Base-by-base conservation (phyloP, 2,329 filamentous ascomycete genomes). In the Cytospora piceae region DNA sequence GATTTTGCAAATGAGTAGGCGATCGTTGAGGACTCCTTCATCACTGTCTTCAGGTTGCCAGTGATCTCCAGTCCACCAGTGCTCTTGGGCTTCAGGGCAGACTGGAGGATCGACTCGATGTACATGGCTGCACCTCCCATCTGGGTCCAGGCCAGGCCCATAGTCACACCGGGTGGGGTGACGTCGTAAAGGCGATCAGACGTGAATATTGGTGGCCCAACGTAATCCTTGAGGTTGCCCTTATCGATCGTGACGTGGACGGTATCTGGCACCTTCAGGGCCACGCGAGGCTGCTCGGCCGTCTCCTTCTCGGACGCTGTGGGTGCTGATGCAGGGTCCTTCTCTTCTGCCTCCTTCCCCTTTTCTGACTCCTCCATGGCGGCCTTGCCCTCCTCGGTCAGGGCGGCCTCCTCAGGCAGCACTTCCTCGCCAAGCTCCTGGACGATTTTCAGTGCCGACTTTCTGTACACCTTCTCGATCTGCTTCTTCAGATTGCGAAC, bases 401-500 rank as follows among this genome's bases (percentile, higher is more conserved):
- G 79, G 6, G 92, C 93, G 69, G 92, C 87, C 27, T 91, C 88
- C 75, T 97, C 94, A 3, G 91, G 85, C 2, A 97, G 79, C 1
- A 84, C 91, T 7, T 93, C 90, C 74, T 97, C 94, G 58, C 94
- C 94, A 17, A 98, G 84, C 69, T 98, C 94, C 75, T 94, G 91
- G 15, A 99, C 94, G 71, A 99, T 99, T 80, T 97, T 98, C 68
- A 99, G 83, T 0, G 95, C 96, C 17, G 94, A 93, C 79, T 99
- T 99, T 66, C 95, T 89, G 79, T 97, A 99, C 3, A 99, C 93
- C 82, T 99, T 99, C 77, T 99, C 95, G 68, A 99, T 99, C 77
- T 98, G 94, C 82, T 99, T 98, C 86, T 99, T 99, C 68, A 99
- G 81, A 75, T 99, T 99, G 70, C 95, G 90, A 11, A 99, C 96